These are phyloP conservation scores for Grosmannia serpens DNA, from an alignment of 2,329 filamentous ascomycete genomes.

Conservation along the genomic window DNA sequence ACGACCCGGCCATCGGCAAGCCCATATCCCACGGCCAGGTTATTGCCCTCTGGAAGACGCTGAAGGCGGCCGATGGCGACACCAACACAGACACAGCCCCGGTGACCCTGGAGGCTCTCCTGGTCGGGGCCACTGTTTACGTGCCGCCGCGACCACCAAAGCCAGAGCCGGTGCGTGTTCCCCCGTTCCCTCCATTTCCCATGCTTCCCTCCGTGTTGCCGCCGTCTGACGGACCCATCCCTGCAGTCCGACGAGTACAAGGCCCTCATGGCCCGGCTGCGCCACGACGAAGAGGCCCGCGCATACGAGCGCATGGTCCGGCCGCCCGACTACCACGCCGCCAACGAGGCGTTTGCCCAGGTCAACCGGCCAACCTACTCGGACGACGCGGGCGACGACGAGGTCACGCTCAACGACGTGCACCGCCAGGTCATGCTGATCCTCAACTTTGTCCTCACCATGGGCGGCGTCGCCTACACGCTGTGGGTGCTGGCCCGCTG, in stretches of 20 bases:
- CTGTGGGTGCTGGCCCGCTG: conserved; percentile 69
- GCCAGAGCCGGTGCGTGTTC: conserved; percentile 51
- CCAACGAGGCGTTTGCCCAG: conserved; percentile 41
- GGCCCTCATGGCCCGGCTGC: conserved; percentile 75
- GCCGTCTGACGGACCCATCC: conserved; percentile 10
- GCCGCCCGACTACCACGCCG: conserved; percentile 32
- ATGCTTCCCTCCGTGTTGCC: not conserved
- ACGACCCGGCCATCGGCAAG: conserved; percentile 42
- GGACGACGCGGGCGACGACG: conserved; percentile 44
- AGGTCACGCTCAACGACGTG: conserved; percentile 58
- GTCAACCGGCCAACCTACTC: conserved; percentile 35
- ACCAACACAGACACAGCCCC: conserved; percentile 17
- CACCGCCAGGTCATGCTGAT: conserved; percentile 77
- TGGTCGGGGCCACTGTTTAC: conserved; percentile 63
- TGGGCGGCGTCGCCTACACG: conserved; percentile 65
- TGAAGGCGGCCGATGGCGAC: conserved; percentile 24
- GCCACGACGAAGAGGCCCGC: conserved; percentile 69
- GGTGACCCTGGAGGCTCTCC: conserved; percentile 52
- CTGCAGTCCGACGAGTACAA: conserved; percentile 67
- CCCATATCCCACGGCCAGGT: conserved; percentile 64
- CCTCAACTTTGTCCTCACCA: conserved; percentile 79
- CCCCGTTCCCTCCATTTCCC: not conserved
- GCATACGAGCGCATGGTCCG: conserved; percentile 73
- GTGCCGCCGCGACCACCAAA: conserved; percentile 70
- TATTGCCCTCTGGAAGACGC: conserved; percentile 44